These are phyloP conservation scores for Fomitopsis serialis DNA, from an alignment of 768 basidiomycete species.

Conservation along the genomic window DNA sequence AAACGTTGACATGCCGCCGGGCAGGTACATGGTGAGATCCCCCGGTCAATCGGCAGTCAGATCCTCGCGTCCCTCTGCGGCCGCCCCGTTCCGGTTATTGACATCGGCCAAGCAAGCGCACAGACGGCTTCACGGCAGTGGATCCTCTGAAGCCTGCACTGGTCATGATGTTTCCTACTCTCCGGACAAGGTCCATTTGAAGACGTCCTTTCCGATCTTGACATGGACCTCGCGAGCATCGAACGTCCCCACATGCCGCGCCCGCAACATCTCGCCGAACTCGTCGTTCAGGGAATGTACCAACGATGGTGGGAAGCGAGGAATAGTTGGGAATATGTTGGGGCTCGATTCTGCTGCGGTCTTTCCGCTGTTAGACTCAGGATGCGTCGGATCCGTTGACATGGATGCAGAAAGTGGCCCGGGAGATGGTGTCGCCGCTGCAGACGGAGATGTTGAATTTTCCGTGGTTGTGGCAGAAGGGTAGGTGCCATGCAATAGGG, in stretches of 20 bases:
- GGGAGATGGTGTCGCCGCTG: background rate
- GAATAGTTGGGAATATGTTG: conserved; percentile 41
- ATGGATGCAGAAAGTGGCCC: background rate
- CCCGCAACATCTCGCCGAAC: conserved; percentile 38
- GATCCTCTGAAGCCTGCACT: no score
- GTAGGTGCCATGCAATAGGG: conserved; percentile 43
- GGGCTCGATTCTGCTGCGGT: background rate
- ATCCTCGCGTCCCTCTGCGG: no score
- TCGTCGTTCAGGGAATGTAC: conserved; percentile 45
- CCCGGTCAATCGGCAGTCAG: no score
- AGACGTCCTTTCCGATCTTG: conserved; percentile 67
- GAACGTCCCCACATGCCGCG: conserved; percentile 39
- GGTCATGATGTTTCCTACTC: no score
- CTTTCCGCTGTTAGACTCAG: background rate
- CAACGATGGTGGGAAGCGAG: conserved; percentile 43
- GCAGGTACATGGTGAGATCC: no score
- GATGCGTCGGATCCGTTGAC: conserved; percentile 1
- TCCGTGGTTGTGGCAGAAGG: background rate
- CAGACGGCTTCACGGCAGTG: no score
- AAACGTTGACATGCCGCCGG: no score
- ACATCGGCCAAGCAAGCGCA: no score
- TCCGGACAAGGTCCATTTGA: conserved; percentile 31
- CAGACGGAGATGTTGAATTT: background rate
- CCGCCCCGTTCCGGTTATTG: no score
- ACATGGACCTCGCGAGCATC: conserved; percentile 49